These are phyloP conservation scores for Sclerotinia borealis DNA, from an alignment of 2,329 filamentous ascomycete species.

Conservation along the genomic window DNA sequence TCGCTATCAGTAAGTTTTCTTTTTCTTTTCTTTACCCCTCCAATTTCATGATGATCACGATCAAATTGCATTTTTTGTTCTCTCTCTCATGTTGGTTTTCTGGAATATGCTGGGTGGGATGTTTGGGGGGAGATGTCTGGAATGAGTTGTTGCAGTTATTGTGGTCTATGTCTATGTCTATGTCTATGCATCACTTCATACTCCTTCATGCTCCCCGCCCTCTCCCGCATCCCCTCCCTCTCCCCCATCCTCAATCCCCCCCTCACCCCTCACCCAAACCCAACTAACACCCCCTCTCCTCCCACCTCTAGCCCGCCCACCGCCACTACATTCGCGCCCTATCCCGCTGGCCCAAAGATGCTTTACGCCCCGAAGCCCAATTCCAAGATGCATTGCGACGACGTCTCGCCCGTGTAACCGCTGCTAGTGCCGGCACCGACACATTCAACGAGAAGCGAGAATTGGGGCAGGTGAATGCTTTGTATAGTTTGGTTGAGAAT, in stretches of 20 bases:
- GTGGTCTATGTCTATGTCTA: too few relatives aligned
- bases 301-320: slow-evolving; percentile 36
- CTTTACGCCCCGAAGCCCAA: slow-evolving; percentile 56
- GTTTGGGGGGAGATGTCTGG: too few relatives aligned
- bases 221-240: not conserved
- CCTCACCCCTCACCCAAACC: not conserved
- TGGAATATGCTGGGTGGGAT: too few relatives aligned
- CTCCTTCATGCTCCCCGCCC: not conserved
- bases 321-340: slow-evolving; percentile 46
- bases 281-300: not conserved
- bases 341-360: slow-evolving; percentile 57
- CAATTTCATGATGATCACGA: not conserved
- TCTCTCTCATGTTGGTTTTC: not conserved
- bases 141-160: too few relatives aligned
- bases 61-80: too few relatives aligned
- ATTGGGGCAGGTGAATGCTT: slow-evolving; percentile 51
- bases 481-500: slow-evolving; percentile 54
- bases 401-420: slow-evolving; percentile 37
- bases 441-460: slow-evolving; percentile 41
- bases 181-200: too few relatives aligned
- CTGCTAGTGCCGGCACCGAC: slow-evolving; percentile 13
- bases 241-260: too few relatives aligned
- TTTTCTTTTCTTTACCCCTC: not conserved
- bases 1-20: slow-evolving; percentile 28
- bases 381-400: slow-evolving; percentile 50